Evolutionary conservation across 306 rosid genomes (phyloP).

Genomic region (Cercis canadensis): DNA sequence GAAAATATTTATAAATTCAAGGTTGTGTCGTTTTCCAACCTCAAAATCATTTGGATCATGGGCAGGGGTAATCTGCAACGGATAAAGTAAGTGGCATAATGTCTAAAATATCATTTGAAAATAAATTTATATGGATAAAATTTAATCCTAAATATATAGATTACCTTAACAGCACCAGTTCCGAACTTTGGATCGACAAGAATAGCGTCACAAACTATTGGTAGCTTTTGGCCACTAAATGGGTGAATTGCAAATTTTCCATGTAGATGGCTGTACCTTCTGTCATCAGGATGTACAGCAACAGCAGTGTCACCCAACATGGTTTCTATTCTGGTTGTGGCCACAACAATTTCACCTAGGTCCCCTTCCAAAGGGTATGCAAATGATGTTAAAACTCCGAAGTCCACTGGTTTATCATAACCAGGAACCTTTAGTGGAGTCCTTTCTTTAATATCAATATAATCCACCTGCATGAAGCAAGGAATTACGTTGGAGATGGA

Average conservation of each 20-base stretch:
- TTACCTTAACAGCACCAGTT: constrained; percentile 98
- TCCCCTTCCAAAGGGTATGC: constrained; percentile 83
- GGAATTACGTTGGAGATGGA: constrained; percentile 28
- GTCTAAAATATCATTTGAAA: constrained; percentile 24
- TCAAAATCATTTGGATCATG: constrained; percentile 98
- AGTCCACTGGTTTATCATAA: constrained; percentile 79
- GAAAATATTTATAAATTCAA: constrained; percentile 78
- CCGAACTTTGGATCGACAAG: constrained; percentile 94
- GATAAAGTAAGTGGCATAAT: constrained; percentile 32
- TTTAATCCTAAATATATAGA: constrained; percentile 18
- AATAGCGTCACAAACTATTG: constrained; percentile 78
- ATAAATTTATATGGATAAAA: constrained; percentile 9
- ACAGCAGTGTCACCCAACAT: constrained; percentile 99
- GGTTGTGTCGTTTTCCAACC: constrained; percentile 88
- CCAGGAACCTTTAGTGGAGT: constrained; percentile 76
- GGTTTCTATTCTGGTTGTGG: constrained; percentile 94
- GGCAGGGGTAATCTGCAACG: constrained; percentile 93
- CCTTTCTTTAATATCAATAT: constrained; percentile 82
- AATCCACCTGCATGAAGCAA: constrained; percentile 75
- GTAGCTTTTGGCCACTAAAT: constrained; percentile 83
- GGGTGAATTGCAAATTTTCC: constrained; percentile 94
- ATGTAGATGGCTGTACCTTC: constrained; percentile 72
- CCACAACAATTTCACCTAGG: constrained; percentile 90
- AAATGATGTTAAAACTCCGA: constrained; percentile 87
- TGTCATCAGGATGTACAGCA: constrained; percentile 83